Base-by-base conservation (phyloP, 2,329 filamentous ascomycete species). In the Pseudocercospora eumusae region DNA sequence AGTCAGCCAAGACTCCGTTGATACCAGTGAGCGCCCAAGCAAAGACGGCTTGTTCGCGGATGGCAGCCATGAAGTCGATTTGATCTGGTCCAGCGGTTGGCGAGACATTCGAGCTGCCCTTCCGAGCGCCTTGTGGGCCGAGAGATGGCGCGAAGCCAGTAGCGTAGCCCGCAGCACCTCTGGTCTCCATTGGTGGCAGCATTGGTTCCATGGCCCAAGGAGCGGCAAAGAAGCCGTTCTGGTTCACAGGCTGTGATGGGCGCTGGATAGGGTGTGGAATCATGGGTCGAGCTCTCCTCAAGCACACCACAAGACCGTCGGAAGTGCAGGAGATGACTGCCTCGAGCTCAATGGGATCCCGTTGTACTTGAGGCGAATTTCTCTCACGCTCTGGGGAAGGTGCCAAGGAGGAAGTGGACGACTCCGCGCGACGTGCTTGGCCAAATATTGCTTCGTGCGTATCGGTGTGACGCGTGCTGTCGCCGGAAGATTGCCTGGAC, bases 291-390 rank as follows among this genome's bases (percentile, higher is more conserved):
- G 91, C 91, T 66, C 84, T 86, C 60, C 92, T 85, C 13, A 96
- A 79, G 55, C 93, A 87, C 7, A 96, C 91, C 2, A 96, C 91
- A 0, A 96, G 80, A 0, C 92, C 92, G 74, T 96, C 92, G 0
- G 92, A 96, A 1, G 91, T 92, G 76, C 92, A 96, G 0, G 92
- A 96, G 4, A 96, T 88, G n/a, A 96, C 91, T 1, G 91, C 92
- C 77, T 96, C 92, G 3, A 96, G 79, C 76, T 96, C 91, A 56
- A 92, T 81, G 1, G 82, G 81, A 13, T 76, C 77, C 20, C 62
- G 42, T 11, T 54, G 67, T 21, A 61, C 56, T 7, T 47, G 66
- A 56, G 27, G 63, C 42, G 66, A 67, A 56, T 28, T 60, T 40
- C 65, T 55, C 4, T 66, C 66, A 62, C 69, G 64, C 57, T 68